Percentiles rank a stretch among this genome's conserved stretches.
Evolutionary conservation across 2,329 filamentous ascomycete genomes (phyloP).

Genomic region (Leptographium galeiforme): DNA sequence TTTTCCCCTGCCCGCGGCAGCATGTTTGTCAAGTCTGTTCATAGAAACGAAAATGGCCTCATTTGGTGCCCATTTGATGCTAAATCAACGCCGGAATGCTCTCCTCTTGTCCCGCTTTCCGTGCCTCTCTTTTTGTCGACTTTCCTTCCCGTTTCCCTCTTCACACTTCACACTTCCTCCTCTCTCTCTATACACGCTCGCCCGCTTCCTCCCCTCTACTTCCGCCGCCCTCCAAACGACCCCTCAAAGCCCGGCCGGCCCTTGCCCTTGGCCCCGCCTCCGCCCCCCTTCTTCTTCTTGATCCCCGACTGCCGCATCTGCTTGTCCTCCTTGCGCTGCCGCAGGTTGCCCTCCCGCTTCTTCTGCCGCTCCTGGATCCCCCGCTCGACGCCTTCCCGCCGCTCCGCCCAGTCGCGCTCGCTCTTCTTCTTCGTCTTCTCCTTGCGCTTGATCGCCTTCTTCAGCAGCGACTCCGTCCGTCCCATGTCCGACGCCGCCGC

Average conservation of each 20-base stretch:
- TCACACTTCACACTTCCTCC: too few relatives aligned
- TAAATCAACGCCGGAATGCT: neutral
- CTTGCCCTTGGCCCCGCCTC: slow-evolving; percentile 19
- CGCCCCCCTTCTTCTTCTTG: slow-evolving; percentile 34
- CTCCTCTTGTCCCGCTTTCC: neutral
- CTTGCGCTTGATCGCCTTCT: slow-evolving; percentile 91
- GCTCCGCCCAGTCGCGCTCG: slow-evolving; percentile 72
- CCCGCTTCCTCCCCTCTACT: slow-evolving; percentile 16
- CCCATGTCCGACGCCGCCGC: slow-evolving; percentile 3
- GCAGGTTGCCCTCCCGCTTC: slow-evolving; percentile 70
- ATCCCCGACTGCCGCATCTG: slow-evolving; percentile 36
- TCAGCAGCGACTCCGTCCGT: slow-evolving; percentile 54
- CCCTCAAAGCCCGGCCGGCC: slow-evolving; percentile 53
- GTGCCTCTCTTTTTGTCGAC: neutral
- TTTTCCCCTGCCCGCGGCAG: neutral
- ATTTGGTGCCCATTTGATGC: neutral
- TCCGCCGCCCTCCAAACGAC: slow-evolving; percentile 48
- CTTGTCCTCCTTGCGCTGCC: slow-evolving; percentile 64
- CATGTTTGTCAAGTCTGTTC: neutral
- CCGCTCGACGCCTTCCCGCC: slow-evolving; percentile 58
- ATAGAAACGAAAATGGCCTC: neutral
- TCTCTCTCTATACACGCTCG: too few relatives aligned
- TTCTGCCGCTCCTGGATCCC: slow-evolving; percentile 66
- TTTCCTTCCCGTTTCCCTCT: too few relatives aligned
- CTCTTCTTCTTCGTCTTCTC: slow-evolving; percentile 83